A percentile compares a stretch with the other conserved stretches of the same genome.
Conservation (phyloP, 495 filamentous ascomycete species). For the Tetracladium marchalianum region DNA sequence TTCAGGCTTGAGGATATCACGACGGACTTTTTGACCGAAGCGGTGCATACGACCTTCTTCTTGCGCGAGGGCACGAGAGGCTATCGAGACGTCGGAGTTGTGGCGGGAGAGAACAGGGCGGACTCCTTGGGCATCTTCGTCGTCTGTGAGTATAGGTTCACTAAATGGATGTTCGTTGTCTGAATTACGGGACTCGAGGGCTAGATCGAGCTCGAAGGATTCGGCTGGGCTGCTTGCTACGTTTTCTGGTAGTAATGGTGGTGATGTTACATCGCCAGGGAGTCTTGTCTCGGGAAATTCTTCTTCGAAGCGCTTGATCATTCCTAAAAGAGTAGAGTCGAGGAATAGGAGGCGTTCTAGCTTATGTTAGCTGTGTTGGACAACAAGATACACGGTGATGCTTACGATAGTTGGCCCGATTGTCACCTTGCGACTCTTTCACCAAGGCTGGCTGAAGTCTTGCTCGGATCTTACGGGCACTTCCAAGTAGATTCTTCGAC, state of each 20-base stretch:
- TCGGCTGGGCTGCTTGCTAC: slow-evolving; percentile 19
- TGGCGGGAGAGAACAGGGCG: slow-evolving; percentile 49
- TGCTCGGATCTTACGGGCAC: slow-evolving; percentile 77
- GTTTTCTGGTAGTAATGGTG: slow-evolving; percentile 10
- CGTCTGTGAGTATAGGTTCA: slow-evolving; percentile 26
- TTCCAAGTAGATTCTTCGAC: slow-evolving; percentile 76
- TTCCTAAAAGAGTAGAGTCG: slow-evolving; percentile 75
- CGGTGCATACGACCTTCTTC: slow-evolving; percentile 89
- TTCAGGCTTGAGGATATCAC: slow-evolving; percentile 49
- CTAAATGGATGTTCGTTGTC: slow-evolving; percentile 29
- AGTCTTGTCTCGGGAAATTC: slow-evolving; percentile 87
- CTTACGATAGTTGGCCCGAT: slow-evolving; percentile 68
- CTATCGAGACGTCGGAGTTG: slow-evolving; percentile 69
- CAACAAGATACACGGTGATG: slow-evolving; percentile 13
- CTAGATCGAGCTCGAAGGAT: slow-evolving; percentile 31
- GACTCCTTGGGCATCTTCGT: slow-evolving; percentile 23
- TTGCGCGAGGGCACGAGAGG: slow-evolving; percentile 65
- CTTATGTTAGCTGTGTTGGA: slow-evolving; percentile 17
- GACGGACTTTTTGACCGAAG: slow-evolving; percentile 69
- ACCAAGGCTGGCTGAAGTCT: slow-evolving; percentile 77
- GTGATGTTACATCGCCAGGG: slow-evolving; percentile 10
- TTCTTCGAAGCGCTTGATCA: slow-evolving; percentile 91
- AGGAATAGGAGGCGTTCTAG: slow-evolving; percentile 78
- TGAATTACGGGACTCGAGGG: slow-evolving; percentile 20
- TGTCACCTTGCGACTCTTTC: slow-evolving; percentile 55